Base-by-base conservation (phyloP, 306 rosid species). In the Fragaria vesca region DNA sequence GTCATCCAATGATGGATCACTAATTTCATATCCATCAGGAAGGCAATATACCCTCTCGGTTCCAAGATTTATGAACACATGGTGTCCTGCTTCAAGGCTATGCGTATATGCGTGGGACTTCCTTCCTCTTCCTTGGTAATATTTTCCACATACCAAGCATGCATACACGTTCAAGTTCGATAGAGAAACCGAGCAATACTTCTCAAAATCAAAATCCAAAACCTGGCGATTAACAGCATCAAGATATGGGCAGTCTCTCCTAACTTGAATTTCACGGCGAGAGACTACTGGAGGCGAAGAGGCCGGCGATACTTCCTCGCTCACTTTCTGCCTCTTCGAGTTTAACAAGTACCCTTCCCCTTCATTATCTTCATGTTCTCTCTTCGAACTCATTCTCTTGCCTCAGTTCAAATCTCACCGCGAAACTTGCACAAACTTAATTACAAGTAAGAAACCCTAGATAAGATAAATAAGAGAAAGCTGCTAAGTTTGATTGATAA, bases 171-270 rank as follows among this genome's bases (percentile, higher is more conserved):
- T 95, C 82, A 95, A 86, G 84, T 93, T 93, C 2, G 97, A 93
- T 55, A 95, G 73, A 54, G 97, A 95, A 65, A 95, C 94, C 6
- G 97, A 92, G 79, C 99, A 95, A 76, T 93, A 95, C 89, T 79
- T 95, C 85, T 95, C 99, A 61, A 95, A 95, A 87, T 95, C 97
- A 66, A 95, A 95, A 88, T 95, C 99, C 89, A 95, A 89, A 85
- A 95, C 98, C 99, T 93, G 97, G 76, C 99, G 93, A 87, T 95
- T 95, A 48, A 95, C 99, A 0, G 99, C 91, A 79, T 93, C 97
- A 6, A 95, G 96, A 84, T 95, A 95, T 13, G 99, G 99, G 71
- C 99, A 93, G 80, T 95, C 97, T 83, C 91, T 95, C 80, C 99
- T 86, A 70, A 90, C 89, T 86, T 94, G 97, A 74, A 94, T 85